Base-by-base conservation (phyloP, 1,139 yeast genomes). In the Pichia sp. region DNA sequence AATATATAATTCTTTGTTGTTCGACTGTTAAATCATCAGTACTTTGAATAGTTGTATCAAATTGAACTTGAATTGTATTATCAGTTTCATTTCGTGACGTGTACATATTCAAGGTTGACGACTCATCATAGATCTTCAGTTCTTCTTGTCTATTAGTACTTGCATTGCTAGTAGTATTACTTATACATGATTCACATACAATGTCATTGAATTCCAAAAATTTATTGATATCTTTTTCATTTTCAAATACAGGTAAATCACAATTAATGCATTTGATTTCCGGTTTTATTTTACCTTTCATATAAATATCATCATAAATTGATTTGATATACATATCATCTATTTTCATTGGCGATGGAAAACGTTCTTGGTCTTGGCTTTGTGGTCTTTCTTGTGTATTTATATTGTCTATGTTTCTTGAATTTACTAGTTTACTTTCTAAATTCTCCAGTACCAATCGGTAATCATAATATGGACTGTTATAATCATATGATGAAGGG, bases 241-340 rank as follows among this genome's bases (percentile, higher is more conserved):
- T 66, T 52, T 82, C 88, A 60, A 82, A 82, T 23, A 82, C 61
- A 7, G 87, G 85, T 48, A 73, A 76, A 42, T 81, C 85, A 61
- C 89, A 46, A 2, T 20, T 16, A 15, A n/a, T 18, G 15, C 49
- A 46, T 18, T 36, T 41, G 18, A 43, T 36, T 36, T 30, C 24
- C 2, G 18, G 15, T 4, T 25, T 12, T 13, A n/a, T 7, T 15
- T 29, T 27, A 3, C 27, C 34, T 15, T 40, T 46, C 6, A 16
- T 2, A 24, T 42, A 25, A n/a, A 46, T 8, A 18, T 46, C 49
- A 3, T 43, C 37, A 32, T 43, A 46, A 9, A 46, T 26, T n/a
- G 49, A 46, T 36, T 43, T 46, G 12, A 46, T 46, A n/a, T 46
- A 46, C 24, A 43, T 20, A 22, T 46, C 49, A 7, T 41, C 18